phyloP scores from a whole-genome alignment of 495 filamentous ascomycete species.

The Aspergillus funiculosus region DNA sequence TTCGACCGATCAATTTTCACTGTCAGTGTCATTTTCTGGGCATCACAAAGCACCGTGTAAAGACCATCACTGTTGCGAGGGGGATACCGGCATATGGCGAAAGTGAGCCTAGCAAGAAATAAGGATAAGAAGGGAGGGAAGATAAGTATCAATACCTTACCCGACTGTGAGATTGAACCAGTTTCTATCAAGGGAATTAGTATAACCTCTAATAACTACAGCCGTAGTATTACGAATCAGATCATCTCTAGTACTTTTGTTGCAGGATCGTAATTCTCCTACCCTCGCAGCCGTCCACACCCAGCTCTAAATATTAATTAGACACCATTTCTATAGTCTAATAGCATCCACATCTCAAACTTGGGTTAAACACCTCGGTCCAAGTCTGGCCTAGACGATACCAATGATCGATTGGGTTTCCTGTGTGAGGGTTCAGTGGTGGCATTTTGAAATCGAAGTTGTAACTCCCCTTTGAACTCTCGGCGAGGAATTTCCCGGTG shows the following conservation, averaged over 20 bases:
- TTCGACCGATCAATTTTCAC: slow-evolving; percentile 32
- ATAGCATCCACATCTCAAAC: slow-evolving; percentile 25
- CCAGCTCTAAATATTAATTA: slow-evolving; percentile 41
- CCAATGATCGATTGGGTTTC: slow-evolving; percentile 37
- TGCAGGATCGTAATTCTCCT: slow-evolving; percentile 39
- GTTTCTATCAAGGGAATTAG: slow-evolving; percentile 23
- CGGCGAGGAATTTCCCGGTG: slow-evolving; percentile 28
- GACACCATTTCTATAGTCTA: slow-evolving; percentile 25
- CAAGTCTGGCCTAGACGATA: slow-evolving; percentile 46
- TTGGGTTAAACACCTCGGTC: slow-evolving; percentile 39
- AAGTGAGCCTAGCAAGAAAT: slow-evolving; percentile 35
- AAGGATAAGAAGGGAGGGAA: neutral
- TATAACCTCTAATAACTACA: no score
- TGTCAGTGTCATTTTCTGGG: neutral
- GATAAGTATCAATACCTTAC: slow-evolving; percentile 23
- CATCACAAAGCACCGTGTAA: slow-evolving; percentile 23
- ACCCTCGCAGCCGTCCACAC: slow-evolving; percentile 40
- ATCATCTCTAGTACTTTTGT: slow-evolving; percentile 21
- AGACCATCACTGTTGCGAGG: slow-evolving; percentile 29
- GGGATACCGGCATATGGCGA: slow-evolving; percentile 35
- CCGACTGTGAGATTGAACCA: slow-evolving; percentile 42
- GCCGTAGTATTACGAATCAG: neutral
- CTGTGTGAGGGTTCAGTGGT: slow-evolving; percentile 40
- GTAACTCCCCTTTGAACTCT: slow-evolving; percentile 25
- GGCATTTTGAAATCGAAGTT: slow-evolving; percentile 42